phyloP scores from a whole-genome alignment of 208 protist genomes.

The Angomonas desouzai region DNA sequence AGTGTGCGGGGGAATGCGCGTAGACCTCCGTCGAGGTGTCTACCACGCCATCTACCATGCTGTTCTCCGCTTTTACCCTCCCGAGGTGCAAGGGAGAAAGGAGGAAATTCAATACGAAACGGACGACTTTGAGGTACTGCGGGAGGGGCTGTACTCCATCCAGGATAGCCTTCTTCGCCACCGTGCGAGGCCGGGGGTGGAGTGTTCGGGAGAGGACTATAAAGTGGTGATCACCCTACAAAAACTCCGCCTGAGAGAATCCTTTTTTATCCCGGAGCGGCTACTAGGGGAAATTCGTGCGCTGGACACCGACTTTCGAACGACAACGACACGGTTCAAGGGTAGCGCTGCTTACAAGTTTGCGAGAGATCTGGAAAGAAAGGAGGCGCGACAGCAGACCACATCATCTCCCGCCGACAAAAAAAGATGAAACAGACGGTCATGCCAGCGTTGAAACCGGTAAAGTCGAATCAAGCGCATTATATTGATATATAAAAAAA shows the following conservation, averaged over 20 bases:
- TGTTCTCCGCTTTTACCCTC: not conserved
- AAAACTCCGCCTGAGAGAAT: not conserved
- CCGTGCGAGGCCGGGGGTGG: not conserved
- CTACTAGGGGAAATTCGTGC: not conserved
- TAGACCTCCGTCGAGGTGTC: slow-evolving; percentile 21
- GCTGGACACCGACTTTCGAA: not conserved
- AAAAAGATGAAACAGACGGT: too few relatives aligned
- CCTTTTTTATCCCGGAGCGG: not conserved
- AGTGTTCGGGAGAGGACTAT: not conserved
- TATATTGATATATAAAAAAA: too few relatives aligned
- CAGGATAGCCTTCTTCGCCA: not conserved
- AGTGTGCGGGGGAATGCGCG: slow-evolving; percentile 18
- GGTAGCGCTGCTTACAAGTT: not conserved
- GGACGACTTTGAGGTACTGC: not conserved
- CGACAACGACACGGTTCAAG: not conserved
- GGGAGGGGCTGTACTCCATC: not conserved
- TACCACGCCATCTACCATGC: not conserved
- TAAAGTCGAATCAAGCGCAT: too few relatives aligned
- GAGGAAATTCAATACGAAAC: not conserved
- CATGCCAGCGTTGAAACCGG: too few relatives aligned
- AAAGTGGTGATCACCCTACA: not conserved
- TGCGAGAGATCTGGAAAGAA: not conserved
- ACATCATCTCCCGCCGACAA: too few relatives aligned
- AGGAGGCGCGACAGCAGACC: not conserved
- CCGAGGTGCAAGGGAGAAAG: not conserved